These are phyloP conservation scores for Pichia sporocuriosa DNA, from an alignment of 805 yeast genomes.

Conservation along the genomic window DNA sequence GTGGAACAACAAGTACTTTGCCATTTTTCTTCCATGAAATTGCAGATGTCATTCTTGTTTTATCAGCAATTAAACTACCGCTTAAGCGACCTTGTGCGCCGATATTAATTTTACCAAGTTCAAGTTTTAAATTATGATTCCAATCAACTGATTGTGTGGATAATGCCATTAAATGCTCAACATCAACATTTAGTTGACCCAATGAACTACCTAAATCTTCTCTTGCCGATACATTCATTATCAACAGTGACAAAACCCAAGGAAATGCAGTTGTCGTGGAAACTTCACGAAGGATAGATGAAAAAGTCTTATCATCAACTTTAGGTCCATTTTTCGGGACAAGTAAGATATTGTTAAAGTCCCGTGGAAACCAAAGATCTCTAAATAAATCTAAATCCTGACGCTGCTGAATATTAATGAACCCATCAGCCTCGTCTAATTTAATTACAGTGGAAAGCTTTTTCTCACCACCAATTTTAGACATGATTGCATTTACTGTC, in stretches of 20 bases:
- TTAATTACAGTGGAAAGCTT: slow-evolving; percentile 42
- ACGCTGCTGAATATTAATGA: slow-evolving; percentile 72
- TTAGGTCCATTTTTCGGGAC: slow-evolving; percentile 2
- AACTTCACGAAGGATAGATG: slow-evolving; percentile 47
- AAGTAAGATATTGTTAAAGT: slow-evolving; percentile 20
- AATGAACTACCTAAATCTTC: slow-evolving; percentile 81
- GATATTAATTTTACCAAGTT: slow-evolving; percentile 46
- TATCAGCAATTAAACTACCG: slow-evolving; percentile 49
- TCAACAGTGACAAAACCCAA: slow-evolving; percentile 56
- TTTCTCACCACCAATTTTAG: slow-evolving; percentile 31
- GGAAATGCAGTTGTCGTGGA: slow-evolving; percentile 63
- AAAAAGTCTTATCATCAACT: slow-evolving; percentile 29
- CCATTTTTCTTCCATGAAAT: slow-evolving; percentile 59
- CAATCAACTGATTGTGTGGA: slow-evolving; percentile 60
- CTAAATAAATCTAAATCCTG: slow-evolving; percentile 79
- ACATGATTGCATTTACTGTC: slow-evolving; percentile 41
- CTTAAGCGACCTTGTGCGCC: slow-evolving; percentile 73
- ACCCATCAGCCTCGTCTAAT: slow-evolving; percentile 50
- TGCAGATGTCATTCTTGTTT: slow-evolving; percentile 52
- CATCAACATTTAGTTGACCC: slow-evolving; percentile 51
- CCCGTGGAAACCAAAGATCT: slow-evolving; percentile 71
- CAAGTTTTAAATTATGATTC: slow-evolving; percentile 64
- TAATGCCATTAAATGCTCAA: slow-evolving; percentile 62
- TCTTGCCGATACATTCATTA: slow-evolving; percentile 45
- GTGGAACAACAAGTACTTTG: slow-evolving; percentile 48